Evolutionary conservation across 805 yeast species (phyloP).

Genomic region (Teunomyces atbi): DNA sequence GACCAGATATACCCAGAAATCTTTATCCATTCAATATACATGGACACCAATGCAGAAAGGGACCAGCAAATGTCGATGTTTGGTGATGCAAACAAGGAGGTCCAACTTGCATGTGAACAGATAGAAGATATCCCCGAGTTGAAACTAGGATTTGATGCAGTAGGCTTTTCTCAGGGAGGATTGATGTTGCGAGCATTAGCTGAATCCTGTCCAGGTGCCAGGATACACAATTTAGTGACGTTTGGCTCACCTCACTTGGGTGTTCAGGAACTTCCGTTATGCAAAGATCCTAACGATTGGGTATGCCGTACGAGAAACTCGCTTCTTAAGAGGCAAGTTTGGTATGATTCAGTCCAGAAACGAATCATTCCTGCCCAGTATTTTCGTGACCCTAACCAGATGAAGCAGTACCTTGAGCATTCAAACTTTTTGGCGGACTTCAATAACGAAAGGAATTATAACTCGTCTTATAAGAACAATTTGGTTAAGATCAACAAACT

Average conservation of each 20-base stretch:
- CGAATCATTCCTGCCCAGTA: slow-evolving; percentile 71
- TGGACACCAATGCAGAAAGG: slow-evolving; percentile 46
- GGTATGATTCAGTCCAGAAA: slow-evolving; percentile 55
- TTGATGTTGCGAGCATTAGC: slow-evolving; percentile 67
- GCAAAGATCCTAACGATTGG: slow-evolving; percentile 52
- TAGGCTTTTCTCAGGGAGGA: slow-evolving; percentile 86
- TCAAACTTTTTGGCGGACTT: slow-evolving; percentile 62
- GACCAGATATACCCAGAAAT: slow-evolving; percentile 47
- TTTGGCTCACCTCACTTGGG: slow-evolving; percentile 86
- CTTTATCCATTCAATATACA: slow-evolving; percentile 50
- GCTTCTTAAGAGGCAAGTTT: slow-evolving; percentile 57
- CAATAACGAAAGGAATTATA: slow-evolving; percentile 56
- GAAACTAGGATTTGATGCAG: slow-evolving; percentile 59
- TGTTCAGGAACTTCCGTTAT: slow-evolving; percentile 63
- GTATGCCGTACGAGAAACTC: slow-evolving; percentile 55
- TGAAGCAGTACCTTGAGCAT: slow-evolving; percentile 51
- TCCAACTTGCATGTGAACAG: slow-evolving; percentile 55
- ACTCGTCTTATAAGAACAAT: slow-evolving; percentile 41
- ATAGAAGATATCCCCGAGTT: slow-evolving; percentile 47
- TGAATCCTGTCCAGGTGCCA: slow-evolving; percentile 49
- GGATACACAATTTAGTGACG: slow-evolving; percentile 55
- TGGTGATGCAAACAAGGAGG: slow-evolving; percentile 58
- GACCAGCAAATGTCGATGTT: slow-evolving; percentile 58
- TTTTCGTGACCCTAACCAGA: slow-evolving; percentile 59
- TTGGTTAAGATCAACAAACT: slow-evolving; percentile 47